phyloP scores from a whole-genome alignment of 2,329 filamentous ascomycete genomes.

The Aspergillus texensis region DNA sequence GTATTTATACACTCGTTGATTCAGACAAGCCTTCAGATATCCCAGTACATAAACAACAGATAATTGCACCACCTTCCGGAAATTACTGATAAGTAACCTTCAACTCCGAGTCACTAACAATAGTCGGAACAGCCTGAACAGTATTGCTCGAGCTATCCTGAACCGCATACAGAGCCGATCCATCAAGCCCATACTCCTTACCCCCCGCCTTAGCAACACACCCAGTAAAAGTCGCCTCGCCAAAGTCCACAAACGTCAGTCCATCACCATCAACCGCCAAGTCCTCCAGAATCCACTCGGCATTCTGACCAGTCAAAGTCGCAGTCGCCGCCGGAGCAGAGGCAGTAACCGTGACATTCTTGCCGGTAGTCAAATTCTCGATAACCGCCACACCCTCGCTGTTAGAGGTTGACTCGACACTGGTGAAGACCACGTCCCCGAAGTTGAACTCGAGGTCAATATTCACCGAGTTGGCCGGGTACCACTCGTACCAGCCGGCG shows the following conservation, averaged over 20 bases:
- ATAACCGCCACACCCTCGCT: constrained; percentile 5
- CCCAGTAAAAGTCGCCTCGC: constrained; percentile 6
- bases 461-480: constrained; percentile 7
- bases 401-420: constrained; percentile 6
- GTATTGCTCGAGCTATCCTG: constrained; percentile 7
- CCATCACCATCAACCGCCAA: constrained; percentile 1
- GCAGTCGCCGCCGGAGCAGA: constrained; percentile 2
- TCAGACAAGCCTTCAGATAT: too few relatives aligned
- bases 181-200: not conserved
- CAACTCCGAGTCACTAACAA: constrained; percentile 6
- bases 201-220: constrained; percentile 10
- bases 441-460: constrained; percentile 10
- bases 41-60: not conserved
- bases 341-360: constrained; percentile 3
- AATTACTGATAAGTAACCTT: constrained; percentile 9
- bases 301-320: constrained; percentile 9
- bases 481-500: constrained; percentile 19
- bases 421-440: constrained; percentile 12
- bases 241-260: constrained; percentile 14
- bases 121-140: constrained; percentile 9
- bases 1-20: not conserved
- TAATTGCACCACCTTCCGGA: constrained; percentile 18
- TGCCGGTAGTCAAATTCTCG: constrained; percentile 15
- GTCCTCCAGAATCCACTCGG: constrained; percentile 19
- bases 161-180: constrained; percentile 5